These are phyloP conservation scores for Aspergillus coremiiformis DNA, from an alignment of 495 filamentous ascomycete genomes.

Conservation along the genomic window DNA sequence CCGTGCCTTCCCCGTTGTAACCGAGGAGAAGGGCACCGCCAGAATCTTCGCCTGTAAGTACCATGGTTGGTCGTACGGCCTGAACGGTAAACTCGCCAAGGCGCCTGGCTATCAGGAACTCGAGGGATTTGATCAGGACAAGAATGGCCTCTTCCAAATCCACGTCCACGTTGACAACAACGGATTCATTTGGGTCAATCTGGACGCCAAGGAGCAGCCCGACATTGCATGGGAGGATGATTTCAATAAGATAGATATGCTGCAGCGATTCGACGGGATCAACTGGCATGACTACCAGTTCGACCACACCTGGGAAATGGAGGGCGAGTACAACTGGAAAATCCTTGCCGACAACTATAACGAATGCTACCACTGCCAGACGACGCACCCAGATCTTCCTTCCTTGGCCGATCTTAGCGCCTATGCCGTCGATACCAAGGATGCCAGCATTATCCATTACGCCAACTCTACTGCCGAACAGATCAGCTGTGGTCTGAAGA, in stretches of 20 bases:
- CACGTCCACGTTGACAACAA: constrained; percentile 40
- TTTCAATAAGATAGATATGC: constrained; percentile 30
- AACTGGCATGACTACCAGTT: constrained; percentile 42
- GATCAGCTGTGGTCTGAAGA: constrained; percentile 20
- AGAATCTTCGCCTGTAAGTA: constrained; percentile 51
- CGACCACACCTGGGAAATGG: constrained; percentile 42
- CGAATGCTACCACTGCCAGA: constrained; percentile 48
- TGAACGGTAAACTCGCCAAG: constrained; percentile 52
- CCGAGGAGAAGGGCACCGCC: constrained; percentile 39
- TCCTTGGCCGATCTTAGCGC: constrained; percentile 34
- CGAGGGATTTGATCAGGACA: constrained; percentile 47
- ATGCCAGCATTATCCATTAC: constrained; percentile 36
- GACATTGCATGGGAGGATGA: constrained; percentile 38
- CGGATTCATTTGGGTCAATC: constrained; percentile 47
- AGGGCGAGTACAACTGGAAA: constrained; percentile 47
- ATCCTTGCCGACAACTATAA: constrained; percentile 44
- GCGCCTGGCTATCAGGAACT: constrained; percentile 49
- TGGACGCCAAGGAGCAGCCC: constrained; percentile 36
- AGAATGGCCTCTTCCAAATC: constrained; percentile 41
- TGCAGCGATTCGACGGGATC: constrained; percentile 28
- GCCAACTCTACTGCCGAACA: constrained; percentile 32
- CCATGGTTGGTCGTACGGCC: constrained; percentile 54
- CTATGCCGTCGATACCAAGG: constrained; percentile 36
- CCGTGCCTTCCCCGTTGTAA: constrained; percentile 49
- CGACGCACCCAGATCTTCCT: constrained; percentile 41